Conservation (phyloP, 2,329 filamentous ascomycete species). For the Ophidiomyces ophidiicola region DNA sequence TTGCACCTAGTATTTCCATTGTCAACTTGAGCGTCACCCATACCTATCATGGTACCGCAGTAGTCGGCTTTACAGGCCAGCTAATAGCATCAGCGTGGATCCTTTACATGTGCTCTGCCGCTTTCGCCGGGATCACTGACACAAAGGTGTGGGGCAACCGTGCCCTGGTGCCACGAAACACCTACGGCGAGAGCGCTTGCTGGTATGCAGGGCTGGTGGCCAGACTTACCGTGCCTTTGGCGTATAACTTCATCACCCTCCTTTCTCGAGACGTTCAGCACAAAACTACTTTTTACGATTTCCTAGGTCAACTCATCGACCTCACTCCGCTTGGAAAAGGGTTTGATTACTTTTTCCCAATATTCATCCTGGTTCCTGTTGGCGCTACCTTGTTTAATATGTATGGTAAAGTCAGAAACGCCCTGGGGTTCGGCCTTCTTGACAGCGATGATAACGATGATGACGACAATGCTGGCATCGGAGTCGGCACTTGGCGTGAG, state of each 20-base stretch:
- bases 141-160: conserved; percentile 97
- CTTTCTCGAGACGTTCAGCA: conserved; percentile 59
- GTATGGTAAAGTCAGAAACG: conserved; percentile 65
- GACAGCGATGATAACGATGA: conserved; percentile 52
- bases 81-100: conserved; percentile 77
- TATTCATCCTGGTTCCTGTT: conserved; percentile 76
- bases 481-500: conserved; percentile 79
- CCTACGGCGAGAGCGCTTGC: conserved; percentile 81
- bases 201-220: conserved; percentile 94
- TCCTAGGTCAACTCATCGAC: conserved; percentile 72
- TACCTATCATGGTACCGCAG: conserved; percentile 55
- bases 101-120: conserved; percentile 87
- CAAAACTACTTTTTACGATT: conserved; percentile 73
- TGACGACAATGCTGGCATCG: conserved; percentile 52
- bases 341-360: conserved; percentile 80
- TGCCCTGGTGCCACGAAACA: conserved; percentile 79
- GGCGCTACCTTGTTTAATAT: conserved; percentile 77
- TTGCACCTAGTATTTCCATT: conserved; percentile 62
- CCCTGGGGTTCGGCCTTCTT: conserved; percentile 67
- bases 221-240: conserved; percentile 78
- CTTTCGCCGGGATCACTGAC: conserved; percentile 75
- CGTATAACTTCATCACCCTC: conserved; percentile 95
- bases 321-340: conserved; percentile 69
- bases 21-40: conserved; percentile 53
- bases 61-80: conserved; percentile 78